Conservation (phyloP, 345 rosid species). For the Streptanthus diversifolius region DNA sequence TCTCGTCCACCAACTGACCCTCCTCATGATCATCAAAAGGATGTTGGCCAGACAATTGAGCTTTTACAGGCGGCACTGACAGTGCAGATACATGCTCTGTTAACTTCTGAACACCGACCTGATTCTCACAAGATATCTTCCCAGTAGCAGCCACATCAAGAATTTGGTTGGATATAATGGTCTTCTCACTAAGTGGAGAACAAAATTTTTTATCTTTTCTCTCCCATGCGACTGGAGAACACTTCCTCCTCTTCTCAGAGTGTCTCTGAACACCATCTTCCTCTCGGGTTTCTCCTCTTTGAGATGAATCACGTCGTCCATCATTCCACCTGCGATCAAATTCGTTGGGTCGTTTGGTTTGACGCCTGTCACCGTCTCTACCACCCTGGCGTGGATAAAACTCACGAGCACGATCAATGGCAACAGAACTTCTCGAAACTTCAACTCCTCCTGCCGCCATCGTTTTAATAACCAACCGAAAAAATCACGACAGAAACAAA, state of each 20-base stretch:
- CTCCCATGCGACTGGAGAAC: conserved; percentile 47
- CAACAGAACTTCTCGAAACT: conserved; percentile 45
- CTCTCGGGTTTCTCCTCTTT: conserved; percentile 54
- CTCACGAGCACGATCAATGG: conserved; percentile 31
- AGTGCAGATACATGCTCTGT: conserved; percentile 6
- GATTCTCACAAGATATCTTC: conserved; percentile 45
- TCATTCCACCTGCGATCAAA: conserved; percentile 21
- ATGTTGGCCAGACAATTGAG: neutral
- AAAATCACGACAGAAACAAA: neutral
- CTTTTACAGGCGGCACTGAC: neutral
- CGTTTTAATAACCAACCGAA: conserved; percentile 45
- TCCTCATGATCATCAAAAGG: conserved; percentile 62
- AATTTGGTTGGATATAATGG: conserved; percentile 14
- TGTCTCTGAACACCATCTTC: conserved; percentile 32
- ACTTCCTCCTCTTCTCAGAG: conserved; percentile 58
- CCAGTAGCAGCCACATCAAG: conserved; percentile 16
- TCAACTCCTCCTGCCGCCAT: conserved; percentile 77
- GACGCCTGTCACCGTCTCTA: conserved; percentile 27
- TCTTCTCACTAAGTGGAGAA: conserved; percentile 2
- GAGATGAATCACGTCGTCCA: conserved; percentile 40
- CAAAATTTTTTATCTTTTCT: conserved; percentile 34
- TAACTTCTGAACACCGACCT: conserved; percentile 30
- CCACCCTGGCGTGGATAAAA: conserved; percentile 29
- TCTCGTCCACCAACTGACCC: conserved; percentile 47
- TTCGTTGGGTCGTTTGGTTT: conserved; percentile 18